Percentiles rank a stretch among this genome's conserved stretches.
These are phyloP conservation scores for Hyparrhenia diplandra DNA, from an alignment of 176 grass and related monocot genomes.

Conservation along the genomic window DNA sequence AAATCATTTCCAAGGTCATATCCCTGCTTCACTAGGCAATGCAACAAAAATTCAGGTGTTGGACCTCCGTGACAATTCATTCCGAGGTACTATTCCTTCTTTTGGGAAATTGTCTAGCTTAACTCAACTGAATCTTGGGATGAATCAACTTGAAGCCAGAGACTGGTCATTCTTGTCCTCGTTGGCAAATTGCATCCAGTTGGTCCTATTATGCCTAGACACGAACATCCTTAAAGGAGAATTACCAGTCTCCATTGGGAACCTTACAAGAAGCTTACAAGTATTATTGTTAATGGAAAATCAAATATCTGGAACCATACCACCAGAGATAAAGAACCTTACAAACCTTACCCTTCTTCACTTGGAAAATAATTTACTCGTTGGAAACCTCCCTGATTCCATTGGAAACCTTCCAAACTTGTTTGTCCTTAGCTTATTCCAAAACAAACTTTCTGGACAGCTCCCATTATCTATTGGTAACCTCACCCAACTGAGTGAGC, in stretches of 20 bases:
- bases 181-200: constrained; percentile 18
- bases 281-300: neutral
- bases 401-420: constrained; percentile 20
- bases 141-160: constrained; percentile 33
- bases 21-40: constrained; percentile 22
- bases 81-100: constrained; percentile 9
- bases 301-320: constrained; percentile 3
- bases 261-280: constrained; percentile 11
- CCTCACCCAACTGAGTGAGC: constrained; percentile 11
- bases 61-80: neutral
- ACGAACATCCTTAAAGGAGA: constrained; percentile 14
- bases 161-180: constrained; percentile 43
- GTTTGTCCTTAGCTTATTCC: neutral
- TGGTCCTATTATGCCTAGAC: neutral
- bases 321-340: constrained; percentile 5
- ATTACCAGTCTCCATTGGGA: constrained; percentile 6
- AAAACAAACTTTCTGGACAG: constrained; percentile 23
- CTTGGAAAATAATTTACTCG: neutral
- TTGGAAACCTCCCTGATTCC: constrained; percentile 14
- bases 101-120: constrained; percentile 2
- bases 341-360: neutral
- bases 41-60: neutral
- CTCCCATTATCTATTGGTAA: constrained; percentile 41
- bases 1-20: constrained; percentile 12
- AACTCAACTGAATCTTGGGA: neutral